A percentile compares a stretch with the other conserved stretches of the same genome.
These are phyloP conservation scores for Peniophora sp. DNA, from an alignment of 1,284 basidiomycete species.

Conservation along the genomic window DNA sequence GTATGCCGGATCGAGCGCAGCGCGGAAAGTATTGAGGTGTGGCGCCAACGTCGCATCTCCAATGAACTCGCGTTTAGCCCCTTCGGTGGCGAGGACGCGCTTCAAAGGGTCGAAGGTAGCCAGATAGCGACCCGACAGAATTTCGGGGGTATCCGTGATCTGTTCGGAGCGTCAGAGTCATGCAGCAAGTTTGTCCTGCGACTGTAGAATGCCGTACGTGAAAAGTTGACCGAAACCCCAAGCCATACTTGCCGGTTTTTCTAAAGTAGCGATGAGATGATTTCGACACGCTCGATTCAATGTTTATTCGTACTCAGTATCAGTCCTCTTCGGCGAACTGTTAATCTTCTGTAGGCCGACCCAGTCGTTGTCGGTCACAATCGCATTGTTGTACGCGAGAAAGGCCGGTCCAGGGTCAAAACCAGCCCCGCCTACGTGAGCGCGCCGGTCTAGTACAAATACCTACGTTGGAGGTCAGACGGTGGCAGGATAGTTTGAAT, in stretches of 20 bases:
- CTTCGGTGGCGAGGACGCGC: conserved; percentile 21
- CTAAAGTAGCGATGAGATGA: conserved; percentile 18
- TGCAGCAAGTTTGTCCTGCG: not conserved
- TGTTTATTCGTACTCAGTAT: too few relatives aligned
- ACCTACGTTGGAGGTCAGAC: conserved; percentile 18
- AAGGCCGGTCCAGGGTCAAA: conserved; percentile 36
- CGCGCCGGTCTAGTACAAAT: conserved; percentile 33
- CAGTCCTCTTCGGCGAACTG: conserved; percentile 36
- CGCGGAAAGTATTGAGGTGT: conserved; percentile 26
- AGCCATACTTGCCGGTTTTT: conserved; percentile 48
- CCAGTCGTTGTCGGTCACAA: conserved; percentile 36
- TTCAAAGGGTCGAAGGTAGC: conserved; percentile 38
- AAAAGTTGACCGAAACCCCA: conserved; percentile 42
- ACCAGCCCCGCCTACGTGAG: conserved; percentile 17
- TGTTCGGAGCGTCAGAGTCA: conserved; percentile 11
- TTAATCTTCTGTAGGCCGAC: conserved; percentile 32
- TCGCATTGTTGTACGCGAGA: conserved; percentile 36
- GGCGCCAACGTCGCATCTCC: conserved; percentile 17
- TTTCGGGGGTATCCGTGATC: conserved; percentile 43
- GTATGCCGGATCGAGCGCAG: conserved; percentile 14
- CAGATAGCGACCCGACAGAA: conserved; percentile 32
- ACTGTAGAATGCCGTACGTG: conserved; percentile 27
- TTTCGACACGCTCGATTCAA: conserved; percentile 10
- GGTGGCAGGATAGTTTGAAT: not conserved
- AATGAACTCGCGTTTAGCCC: conserved; percentile 21